Evolutionary conservation across 768 basidiomycete species (phyloP), one percentile per base, ranked within the genome.

Genomic region (Tricholoma furcatifolium): DNA sequence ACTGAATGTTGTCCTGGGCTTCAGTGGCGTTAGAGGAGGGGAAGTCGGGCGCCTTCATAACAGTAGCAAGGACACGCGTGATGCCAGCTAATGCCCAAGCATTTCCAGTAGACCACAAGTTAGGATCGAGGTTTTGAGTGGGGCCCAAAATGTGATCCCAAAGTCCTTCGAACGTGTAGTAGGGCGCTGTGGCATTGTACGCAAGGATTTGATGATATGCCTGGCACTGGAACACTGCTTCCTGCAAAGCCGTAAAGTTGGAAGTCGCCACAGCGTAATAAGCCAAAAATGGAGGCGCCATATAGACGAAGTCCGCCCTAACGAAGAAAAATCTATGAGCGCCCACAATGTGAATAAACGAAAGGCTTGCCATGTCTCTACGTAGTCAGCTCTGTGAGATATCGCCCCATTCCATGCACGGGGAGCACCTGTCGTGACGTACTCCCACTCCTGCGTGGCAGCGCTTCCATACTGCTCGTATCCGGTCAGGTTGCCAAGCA

Each of bases 81-180:
- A 85, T 84, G 1, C 87, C 87, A 0, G 78, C 81, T 1, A 84
- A 84, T 0, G 85, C 87, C 88, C 88, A 89, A 0, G 70, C 88
- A 58, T 89, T 89, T 4, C 82, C 82, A 42, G 77, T 77, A 3
- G 73, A 70, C 76, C 78, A 79, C 7, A 77, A 47, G 2, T 76
- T 76, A 0, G 65, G 57, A 47, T 79, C 78, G n/a, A 60, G 44
- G 47, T 54, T 66, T 34, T 64, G 43, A 4, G 27, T 27, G 12
- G 73, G 73, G 2, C 77, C 78, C n/a, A 73, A 60, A 42, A 79
- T 78, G 60, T 78, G 76, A 12, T 61, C 51, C 75, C 75, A 79
- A n/a, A 67, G 55, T 0, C 72, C 70, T 30, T 65, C 54, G 27
- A 27, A 27, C 7, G 27, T 27, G 27, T 27, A 27, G 11, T 55